phyloP scores from a whole-genome alignment of 805 yeast species.

The Candida silvatica region DNA sequence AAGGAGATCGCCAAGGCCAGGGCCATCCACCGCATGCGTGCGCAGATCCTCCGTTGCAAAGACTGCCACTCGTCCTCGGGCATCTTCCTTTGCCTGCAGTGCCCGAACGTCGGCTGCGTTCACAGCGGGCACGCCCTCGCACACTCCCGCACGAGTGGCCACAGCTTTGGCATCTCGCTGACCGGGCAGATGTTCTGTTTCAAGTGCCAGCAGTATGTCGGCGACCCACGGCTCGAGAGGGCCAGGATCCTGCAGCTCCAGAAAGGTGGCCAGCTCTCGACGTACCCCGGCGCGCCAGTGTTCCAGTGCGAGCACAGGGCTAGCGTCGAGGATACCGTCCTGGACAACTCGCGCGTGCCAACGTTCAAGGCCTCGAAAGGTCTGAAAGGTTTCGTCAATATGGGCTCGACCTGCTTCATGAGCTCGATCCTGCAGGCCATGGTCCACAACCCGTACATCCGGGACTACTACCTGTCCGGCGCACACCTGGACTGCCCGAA shows the following conservation, averaged over 20 bases:
- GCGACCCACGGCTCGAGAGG: conserved; percentile 50
- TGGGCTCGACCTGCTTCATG: conserved; percentile 98
- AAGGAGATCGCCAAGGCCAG: neutral
- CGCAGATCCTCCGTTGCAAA: conserved; percentile 40
- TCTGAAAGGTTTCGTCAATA: conserved; percentile 77
- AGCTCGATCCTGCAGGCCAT: conserved; percentile 85
- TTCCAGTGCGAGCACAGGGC: conserved; percentile 20
- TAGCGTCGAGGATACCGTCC: conserved; percentile 19
- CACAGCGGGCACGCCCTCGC: conserved; percentile 34
- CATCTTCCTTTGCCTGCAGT: conserved; percentile 62
- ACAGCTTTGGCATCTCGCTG: conserved; percentile 38
- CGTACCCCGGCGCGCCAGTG: conserved; percentile 24
- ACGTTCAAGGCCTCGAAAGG: conserved; percentile 60
- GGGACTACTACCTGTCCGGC: conserved; percentile 70
- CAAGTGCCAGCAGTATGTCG: conserved; percentile 65
- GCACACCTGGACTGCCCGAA: conserved; percentile 52
- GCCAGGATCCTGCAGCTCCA: conserved; percentile 30
- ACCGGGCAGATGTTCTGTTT: conserved; percentile 72
- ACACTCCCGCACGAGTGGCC: conserved; percentile 41
- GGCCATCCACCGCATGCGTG: conserved; percentile 29
- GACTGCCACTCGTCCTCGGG: conserved; percentile 36
- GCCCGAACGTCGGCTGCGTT: conserved; percentile 71
- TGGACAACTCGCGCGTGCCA: conserved; percentile 32
- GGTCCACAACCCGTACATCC: conserved; percentile 82
- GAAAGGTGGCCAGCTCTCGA: conserved; percentile 10